phyloP scores from a whole-genome alignment of 768 basidiomycete genomes.

The Lentinula edodes region DNA sequence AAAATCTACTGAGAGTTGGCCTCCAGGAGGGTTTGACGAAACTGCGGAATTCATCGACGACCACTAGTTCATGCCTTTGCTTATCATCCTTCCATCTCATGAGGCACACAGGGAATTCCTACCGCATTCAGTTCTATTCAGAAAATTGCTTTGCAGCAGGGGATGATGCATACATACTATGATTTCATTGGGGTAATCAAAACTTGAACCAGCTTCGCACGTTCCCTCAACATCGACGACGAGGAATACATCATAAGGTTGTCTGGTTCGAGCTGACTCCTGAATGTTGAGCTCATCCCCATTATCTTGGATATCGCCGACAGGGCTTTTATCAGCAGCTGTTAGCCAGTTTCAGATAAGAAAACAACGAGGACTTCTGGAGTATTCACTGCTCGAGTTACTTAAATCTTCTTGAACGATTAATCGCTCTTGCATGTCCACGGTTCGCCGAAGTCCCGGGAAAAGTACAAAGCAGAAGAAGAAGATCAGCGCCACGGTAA shows the following conservation, averaged over 20 bases:
- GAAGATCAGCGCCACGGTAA: background rate
- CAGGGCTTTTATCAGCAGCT: background rate
- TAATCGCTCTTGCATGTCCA: background rate
- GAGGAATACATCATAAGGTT: constrained; percentile 66
- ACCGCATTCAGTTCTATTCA: constrained; percentile 3
- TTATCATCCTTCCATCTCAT: constrained; percentile 74
- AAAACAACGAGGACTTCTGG: background rate
- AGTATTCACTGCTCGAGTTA: background rate
- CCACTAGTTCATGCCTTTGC: constrained; percentile 48
- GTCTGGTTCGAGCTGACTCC: background rate
- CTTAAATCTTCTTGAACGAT: background rate
- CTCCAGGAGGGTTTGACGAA: constrained; percentile 88
- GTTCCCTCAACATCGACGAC: constrained; percentile 91
- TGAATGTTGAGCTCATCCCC: background rate
- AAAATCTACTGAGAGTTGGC: constrained; percentile 77
- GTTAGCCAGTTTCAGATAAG: background rate
- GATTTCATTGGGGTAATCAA: constrained; percentile 92
- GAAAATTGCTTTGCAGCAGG: background rate
- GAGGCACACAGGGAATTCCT: constrained; percentile 94
- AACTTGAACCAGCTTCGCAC: constrained; percentile 60
- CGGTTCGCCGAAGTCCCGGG: background rate
- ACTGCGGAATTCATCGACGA: constrained; percentile 79
- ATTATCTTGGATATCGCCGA: background rate
- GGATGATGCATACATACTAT: constrained; percentile 65
- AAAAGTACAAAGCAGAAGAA: background rate